These are phyloP conservation scores for Davidsoniella eucalypti DNA, from an alignment of 2,329 filamentous ascomycete species.

Conservation along the genomic window DNA sequence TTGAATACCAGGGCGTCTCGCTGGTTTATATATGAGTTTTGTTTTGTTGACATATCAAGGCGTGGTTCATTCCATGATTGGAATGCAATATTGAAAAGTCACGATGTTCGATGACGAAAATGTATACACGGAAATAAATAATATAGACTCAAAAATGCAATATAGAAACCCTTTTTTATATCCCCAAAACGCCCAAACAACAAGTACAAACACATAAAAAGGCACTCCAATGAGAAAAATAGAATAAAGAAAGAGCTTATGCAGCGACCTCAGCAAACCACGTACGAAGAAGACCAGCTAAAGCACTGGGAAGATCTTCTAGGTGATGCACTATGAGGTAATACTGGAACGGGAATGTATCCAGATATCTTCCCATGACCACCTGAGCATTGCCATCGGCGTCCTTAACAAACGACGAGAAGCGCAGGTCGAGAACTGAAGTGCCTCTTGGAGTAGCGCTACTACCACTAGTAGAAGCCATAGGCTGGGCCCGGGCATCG, in stretches of 20 bases:
- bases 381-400: constrained; percentile 45
- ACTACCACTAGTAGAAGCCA: background rate
- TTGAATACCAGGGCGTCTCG: too few relatives aligned
- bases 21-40: too few relatives aligned
- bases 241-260: constrained; percentile 14
- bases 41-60: too few relatives aligned
- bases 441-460: constrained; percentile 28
- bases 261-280: constrained; percentile 71
- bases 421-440: constrained; percentile 75
- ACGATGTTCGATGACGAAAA: background rate
- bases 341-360: constrained; percentile 92
- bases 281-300: constrained; percentile 77
- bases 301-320: constrained; percentile 71
- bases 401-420: constrained; percentile 65
- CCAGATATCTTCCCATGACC: constrained; percentile 78
- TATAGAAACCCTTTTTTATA: background rate
- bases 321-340: constrained; percentile 91
- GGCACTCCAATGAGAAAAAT: background rate
- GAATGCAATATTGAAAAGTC: background rate
- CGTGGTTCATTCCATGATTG: background rate
- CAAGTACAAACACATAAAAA: background rate
- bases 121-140: background rate
- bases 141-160: background rate
- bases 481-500: constrained; percentile 23
- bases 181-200: background rate